Evolutionary conservation across 768 basidiomycete genomes (phyloP).

Genomic region (Boletus speciosus): DNA sequence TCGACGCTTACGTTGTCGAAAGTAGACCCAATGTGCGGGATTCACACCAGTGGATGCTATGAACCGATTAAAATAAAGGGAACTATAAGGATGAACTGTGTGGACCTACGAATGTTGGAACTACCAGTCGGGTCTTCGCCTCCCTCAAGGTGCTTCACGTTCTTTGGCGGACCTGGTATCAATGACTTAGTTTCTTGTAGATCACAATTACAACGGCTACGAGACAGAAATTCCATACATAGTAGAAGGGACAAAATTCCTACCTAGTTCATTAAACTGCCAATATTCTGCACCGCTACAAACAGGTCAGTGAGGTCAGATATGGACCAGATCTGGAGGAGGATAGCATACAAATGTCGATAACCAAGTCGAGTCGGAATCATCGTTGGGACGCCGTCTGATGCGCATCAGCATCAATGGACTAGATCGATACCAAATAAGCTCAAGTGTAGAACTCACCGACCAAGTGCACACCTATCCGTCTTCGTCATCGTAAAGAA

Average conservation of each 20-base stretch:
- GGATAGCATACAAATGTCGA: conserved; percentile 37
- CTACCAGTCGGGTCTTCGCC: conserved; percentile 49
- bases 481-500: background rate
- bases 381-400: conserved; percentile 53
- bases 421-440: background rate
- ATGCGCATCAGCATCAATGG: background rate
- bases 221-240: no score
- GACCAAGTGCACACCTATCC: conserved; percentile 41
- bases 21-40: conserved; percentile 44
- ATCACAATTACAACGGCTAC: background rate
- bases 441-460: conserved; percentile 26
- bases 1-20: conserved; percentile 39
- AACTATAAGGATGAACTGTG: background rate
- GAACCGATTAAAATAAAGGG: background rate
- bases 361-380: conserved; percentile 45
- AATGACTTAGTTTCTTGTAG: background rate
- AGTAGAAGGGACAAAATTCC: background rate
- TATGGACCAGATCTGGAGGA: conserved; percentile 9
- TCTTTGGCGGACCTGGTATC: conserved; percentile 28
- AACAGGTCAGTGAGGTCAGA: conserved; percentile 4
- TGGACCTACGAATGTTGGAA: conserved; percentile 40
- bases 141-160: conserved; percentile 40
- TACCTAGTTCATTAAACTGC: conserved; percentile 45
- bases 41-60: conserved; percentile 48
- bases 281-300: conserved; percentile 42